Percentiles rank a stretch among this genome's conserved stretches.
Conservation (phyloP, 2,329 filamentous ascomycete genomes). For the Verticillium nonalfalfae region DNA sequence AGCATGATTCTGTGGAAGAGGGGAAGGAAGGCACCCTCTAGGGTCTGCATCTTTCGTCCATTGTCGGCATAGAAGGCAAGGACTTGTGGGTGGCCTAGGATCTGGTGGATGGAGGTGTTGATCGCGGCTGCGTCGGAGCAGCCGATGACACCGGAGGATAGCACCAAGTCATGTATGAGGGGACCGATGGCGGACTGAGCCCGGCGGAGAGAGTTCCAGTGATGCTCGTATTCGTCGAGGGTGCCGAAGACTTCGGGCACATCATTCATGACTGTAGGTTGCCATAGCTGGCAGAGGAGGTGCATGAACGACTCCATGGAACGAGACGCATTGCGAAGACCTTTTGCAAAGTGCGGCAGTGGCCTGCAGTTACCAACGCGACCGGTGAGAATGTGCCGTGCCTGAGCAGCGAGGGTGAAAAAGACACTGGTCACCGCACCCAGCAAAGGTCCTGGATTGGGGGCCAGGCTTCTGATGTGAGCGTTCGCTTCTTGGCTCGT, state of each 20-base stretch:
- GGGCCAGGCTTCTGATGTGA: constrained; percentile 10
- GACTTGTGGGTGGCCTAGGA: constrained; percentile 13
- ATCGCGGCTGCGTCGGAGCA: constrained; percentile 8
- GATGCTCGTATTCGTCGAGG: constrained; percentile 18
- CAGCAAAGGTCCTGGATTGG: constrained; percentile 18
- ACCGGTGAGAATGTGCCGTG: constrained; percentile 15
- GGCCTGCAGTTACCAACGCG: constrained; percentile 13
- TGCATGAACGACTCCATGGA: constrained; percentile 19
- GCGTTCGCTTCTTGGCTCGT: constrained; percentile 13
- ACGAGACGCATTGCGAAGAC: constrained; percentile 12
- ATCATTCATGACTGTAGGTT: constrained; percentile 3
- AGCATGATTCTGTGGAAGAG: constrained; percentile 23
- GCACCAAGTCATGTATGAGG: constrained; percentile 14
- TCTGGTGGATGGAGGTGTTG: constrained; percentile 6
- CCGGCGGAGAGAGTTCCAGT: constrained; percentile 10
- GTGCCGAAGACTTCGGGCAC: constrained; percentile 14
- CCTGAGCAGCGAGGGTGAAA: constrained; percentile 13
- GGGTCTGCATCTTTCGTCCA: constrained; percentile 3
- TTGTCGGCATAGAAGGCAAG: constrained; percentile 10
- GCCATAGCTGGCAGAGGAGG: constrained; percentile 15
- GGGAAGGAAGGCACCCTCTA: constrained; percentile 23
- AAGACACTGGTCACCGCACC: constrained; percentile 16
- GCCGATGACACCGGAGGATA: constrained; percentile 4
- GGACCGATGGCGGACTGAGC: constrained; percentile 10
- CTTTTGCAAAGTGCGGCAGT: constrained; percentile 16